Conservation (phyloP, 2,329 filamentous ascomycete genomes). For the Ambrosiella cleistominuta region DNA sequence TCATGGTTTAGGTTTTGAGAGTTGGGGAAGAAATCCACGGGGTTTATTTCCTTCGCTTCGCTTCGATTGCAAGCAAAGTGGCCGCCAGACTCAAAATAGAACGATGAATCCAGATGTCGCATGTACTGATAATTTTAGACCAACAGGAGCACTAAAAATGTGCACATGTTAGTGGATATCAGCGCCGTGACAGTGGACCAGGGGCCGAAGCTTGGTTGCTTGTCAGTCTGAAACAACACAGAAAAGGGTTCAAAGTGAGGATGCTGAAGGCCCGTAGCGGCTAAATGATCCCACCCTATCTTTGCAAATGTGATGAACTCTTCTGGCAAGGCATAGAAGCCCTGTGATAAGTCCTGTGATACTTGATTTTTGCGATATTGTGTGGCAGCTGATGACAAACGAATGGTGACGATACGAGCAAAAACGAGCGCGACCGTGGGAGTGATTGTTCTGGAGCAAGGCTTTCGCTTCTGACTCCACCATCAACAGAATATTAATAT, state of each 20-base stretch:
- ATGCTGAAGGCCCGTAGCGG: background rate
- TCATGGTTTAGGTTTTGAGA: background rate
- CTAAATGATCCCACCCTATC: too few relatives aligned
- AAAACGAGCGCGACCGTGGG: too few relatives aligned
- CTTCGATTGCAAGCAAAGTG: background rate
- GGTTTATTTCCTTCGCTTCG: background rate
- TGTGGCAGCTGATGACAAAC: too few relatives aligned
- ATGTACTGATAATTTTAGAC: conserved; percentile 1
- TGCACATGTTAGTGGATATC: background rate
- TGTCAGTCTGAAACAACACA: background rate
- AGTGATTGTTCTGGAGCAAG: too few relatives aligned
- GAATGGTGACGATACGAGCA: too few relatives aligned
- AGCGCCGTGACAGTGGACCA: background rate
- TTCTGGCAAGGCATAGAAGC: too few relatives aligned
- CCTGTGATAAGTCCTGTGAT: too few relatives aligned
- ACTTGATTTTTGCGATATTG: too few relatives aligned
- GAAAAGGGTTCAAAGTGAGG: background rate
- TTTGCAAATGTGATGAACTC: too few relatives aligned
- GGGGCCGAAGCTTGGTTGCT: background rate
- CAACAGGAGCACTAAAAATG: background rate
- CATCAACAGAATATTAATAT: too few relatives aligned
- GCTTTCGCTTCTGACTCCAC: too few relatives aligned
- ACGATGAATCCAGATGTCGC: background rate
- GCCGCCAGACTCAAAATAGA: background rate
- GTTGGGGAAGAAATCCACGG: background rate